These are phyloP conservation scores for Cystobasidium ongulense DNA, from an alignment of 768 basidiomycete genomes.

Conservation along the genomic window DNA sequence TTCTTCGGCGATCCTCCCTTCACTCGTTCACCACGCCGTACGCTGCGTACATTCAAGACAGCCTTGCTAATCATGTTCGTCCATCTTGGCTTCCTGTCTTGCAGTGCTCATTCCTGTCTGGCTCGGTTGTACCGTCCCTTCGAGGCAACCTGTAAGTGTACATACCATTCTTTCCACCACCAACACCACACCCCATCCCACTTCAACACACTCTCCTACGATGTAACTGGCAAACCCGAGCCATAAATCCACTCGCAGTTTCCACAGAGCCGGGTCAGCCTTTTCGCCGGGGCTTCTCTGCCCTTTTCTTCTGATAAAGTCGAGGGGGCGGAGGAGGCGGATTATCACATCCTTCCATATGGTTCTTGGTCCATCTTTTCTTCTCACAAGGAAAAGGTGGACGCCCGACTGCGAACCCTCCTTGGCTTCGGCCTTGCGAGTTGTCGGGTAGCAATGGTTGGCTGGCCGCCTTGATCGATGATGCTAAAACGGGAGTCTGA, in stretches of 20 bases:
- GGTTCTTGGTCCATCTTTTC: not conserved
- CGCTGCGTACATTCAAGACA: no score
- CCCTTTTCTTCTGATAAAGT: not conserved
- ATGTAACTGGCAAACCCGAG: conserved; percentile 22
- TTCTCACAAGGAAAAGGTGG: not conserved
- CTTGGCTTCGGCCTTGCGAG: not conserved
- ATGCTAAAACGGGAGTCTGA: conserved; percentile 30
- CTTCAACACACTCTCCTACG: not conserved
- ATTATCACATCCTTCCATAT: not conserved
- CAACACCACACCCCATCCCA: not conserved
- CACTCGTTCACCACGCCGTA: no score
- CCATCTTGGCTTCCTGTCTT: not conserved
- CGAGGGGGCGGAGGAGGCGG: not conserved
- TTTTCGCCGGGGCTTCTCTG: conserved; percentile 13
- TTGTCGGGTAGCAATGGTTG: conserved; percentile 14
- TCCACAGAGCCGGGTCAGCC: conserved; percentile 30
- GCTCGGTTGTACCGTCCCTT: not conserved
- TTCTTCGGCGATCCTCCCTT: no score
- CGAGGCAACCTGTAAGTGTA: not conserved
- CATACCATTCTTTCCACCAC: not conserved
- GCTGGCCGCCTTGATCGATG: conserved; percentile 21
- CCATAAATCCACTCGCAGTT: conserved; percentile 33
- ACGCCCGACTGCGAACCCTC: conserved; percentile 30
- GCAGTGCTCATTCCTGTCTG: not conserved
- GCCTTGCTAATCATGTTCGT: not conserved